Conservation (phyloP, 768 basidiomycete species). For the Lactifluus pinguis region DNA sequence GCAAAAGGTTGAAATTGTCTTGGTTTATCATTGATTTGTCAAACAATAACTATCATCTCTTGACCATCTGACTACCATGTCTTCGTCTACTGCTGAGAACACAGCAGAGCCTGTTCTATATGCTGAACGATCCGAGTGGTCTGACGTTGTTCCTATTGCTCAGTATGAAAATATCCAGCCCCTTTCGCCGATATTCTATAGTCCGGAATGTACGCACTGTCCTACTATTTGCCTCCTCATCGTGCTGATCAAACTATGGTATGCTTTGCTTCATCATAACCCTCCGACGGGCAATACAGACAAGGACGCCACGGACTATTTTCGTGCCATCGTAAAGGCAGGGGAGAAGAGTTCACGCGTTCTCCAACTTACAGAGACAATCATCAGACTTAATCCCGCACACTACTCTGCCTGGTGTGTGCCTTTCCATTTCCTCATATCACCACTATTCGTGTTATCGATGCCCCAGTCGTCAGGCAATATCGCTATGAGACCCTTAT, state of each 20-base stretch:
- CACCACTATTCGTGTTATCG: neutral
- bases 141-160: conserved; percentile 65
- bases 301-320: conserved; percentile 87
- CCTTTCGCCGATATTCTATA: conserved; percentile 89
- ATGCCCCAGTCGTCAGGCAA: conserved; percentile 50
- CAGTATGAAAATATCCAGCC: conserved; percentile 76
- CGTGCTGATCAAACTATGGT: conserved; percentile 18
- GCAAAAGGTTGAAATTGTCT: neutral
- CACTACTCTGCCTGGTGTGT: conserved; percentile 95
- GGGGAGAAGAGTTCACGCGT: conserved; percentile 77
- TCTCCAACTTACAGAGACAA: conserved; percentile 76
- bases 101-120: conserved; percentile 32
- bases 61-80: neutral
- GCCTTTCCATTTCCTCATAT: neutral
- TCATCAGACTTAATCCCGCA: conserved; percentile 89
- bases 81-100: neutral
- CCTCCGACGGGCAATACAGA: conserved; percentile 39
- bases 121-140: conserved; percentile 63
- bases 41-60: neutral
- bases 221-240: neutral
- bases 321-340: conserved; percentile 70
- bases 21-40: neutral
- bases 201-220: conserved; percentile 63
- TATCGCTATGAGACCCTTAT: conserved; percentile 87
- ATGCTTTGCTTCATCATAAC: neutral